Evolutionary conservation across 331 rosid genomes (phyloP).

Genomic region (Quercus tomentella): DNA sequence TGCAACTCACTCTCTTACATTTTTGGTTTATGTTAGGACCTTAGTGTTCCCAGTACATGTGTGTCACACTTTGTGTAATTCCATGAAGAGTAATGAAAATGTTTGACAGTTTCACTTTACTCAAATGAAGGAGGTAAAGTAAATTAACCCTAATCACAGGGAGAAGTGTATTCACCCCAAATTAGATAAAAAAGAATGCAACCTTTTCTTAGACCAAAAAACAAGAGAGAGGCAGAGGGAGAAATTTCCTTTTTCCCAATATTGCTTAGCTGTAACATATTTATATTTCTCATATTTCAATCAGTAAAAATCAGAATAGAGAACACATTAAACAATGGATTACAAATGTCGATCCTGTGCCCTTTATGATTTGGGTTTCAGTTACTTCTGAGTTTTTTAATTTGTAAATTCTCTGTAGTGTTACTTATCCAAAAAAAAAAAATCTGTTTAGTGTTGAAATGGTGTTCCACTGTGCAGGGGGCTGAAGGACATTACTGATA

Average conservation of each 20-base stretch:
- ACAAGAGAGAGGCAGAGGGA: background rate
- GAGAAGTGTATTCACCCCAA: no score
- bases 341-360: background rate
- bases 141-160: no score
- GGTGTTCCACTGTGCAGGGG: constrained; percentile 34
- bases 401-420: background rate
- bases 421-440: no score
- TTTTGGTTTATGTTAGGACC: no score
- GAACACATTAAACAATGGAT: background rate
- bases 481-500: constrained; percentile 42
- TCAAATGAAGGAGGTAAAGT: no score
- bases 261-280: background rate
- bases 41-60: no score
- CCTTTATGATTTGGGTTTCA: background rate
- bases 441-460: background rate
- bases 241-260: background rate
- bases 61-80: no score
- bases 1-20: no score
- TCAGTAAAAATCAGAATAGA: background rate
- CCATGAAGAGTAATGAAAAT: no score
- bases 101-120: no score
- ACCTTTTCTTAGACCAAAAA: background rate
- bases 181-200: background rate
- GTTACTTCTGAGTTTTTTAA: background rate
- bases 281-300: background rate